A percentile compares a stretch with the other conserved stretches of the same genome.
Evolutionary conservation across 2,329 filamentous ascomycete genomes (phyloP).

Genomic region (Penicillium sp.): DNA sequence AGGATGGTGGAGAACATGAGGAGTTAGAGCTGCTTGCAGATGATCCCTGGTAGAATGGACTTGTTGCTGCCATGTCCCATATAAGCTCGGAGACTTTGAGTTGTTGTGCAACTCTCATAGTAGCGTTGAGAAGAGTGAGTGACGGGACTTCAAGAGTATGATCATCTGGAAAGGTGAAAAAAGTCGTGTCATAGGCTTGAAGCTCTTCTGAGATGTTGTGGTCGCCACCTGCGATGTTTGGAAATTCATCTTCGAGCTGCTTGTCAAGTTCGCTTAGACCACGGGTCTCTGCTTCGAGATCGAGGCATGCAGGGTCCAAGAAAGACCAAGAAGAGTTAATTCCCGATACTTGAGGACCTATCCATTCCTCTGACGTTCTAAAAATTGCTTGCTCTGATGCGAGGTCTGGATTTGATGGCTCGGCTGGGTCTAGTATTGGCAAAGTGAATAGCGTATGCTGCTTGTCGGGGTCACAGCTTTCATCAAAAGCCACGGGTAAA

Average conservation of each 20-base stretch:
- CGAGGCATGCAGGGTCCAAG: not conserved
- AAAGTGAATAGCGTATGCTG: not conserved
- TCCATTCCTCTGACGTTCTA: not conserved
- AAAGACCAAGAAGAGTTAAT: not conserved
- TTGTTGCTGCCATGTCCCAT: conserved; percentile 54
- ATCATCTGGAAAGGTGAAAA: conserved; percentile 51
- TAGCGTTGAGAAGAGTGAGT: conserved; percentile 52
- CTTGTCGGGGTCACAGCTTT: not conserved
- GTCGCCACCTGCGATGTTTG: not conserved
- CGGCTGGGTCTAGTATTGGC: not conserved
- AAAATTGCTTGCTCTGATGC: not conserved
- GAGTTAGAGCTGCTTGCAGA: not conserved
- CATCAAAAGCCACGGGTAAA: not conserved
- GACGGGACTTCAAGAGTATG: conserved; percentile 55
- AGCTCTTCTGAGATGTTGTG: conserved; percentile 19
- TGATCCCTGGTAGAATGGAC: conserved; percentile 49
- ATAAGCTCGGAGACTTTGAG: conserved; percentile 49
- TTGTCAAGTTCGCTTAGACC: not conserved
- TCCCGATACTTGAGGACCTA: not conserved
- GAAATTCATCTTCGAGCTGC: not conserved
- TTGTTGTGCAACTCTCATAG: conserved; percentile 53
- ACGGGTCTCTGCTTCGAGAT: not conserved
- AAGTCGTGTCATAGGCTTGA: conserved; percentile 25
- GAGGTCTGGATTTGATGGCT: not conserved
- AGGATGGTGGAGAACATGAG: conserved; percentile 14